Evolutionary conservation across 202 grass and related monocot genomes (phyloP), one percentile per base, ranked within the genome.

Genomic region (Brachypodium distachyon): DNA sequence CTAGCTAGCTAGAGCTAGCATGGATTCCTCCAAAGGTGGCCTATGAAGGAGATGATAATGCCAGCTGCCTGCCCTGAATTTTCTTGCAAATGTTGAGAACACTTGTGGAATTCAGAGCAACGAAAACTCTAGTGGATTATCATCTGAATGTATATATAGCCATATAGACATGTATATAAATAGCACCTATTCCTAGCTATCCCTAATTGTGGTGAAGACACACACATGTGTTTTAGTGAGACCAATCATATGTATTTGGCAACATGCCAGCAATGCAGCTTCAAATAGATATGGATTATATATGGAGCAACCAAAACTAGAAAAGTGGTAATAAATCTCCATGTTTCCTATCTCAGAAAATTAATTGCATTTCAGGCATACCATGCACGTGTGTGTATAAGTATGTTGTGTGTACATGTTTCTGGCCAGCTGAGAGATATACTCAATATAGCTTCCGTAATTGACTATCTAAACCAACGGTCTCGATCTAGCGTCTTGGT

Each of bases 201-300:
- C 71, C 70, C 70, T 76, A 84, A 84, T 76, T 70, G 54, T 80
- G 76, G 70, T 7, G 70, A 76, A 43, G 34, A 25, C 63, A 23
- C 63, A 25, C 63, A 23, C 63, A 76, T 80, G 81, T 88, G 70
- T 64, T 61, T 74, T 79, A 79, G 68, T 60, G 69, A 69, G 75
- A 53, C 68, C 80, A 55, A 23, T 28, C 6, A 67, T 67, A 7
- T 67, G 44, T 67, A 69, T 83, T 76, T 67, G 80, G 80, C 74
- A 79, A 54, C 85, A 82, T 49, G 84, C 85, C 61, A 87, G 75
- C 68, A 69, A 61, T 53, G 42, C 80, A 46, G 74, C 60, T 72
- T 53, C 61, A 79, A 53, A 83, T 83, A 53, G 85, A 27, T 48
- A 52, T 25, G 32, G 32, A n/a, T 13, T 32, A 48, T 47, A 61